Base-by-base conservation (phyloP, 2,329 filamentous ascomycete genomes). In the Orbilia oligospora region DNA sequence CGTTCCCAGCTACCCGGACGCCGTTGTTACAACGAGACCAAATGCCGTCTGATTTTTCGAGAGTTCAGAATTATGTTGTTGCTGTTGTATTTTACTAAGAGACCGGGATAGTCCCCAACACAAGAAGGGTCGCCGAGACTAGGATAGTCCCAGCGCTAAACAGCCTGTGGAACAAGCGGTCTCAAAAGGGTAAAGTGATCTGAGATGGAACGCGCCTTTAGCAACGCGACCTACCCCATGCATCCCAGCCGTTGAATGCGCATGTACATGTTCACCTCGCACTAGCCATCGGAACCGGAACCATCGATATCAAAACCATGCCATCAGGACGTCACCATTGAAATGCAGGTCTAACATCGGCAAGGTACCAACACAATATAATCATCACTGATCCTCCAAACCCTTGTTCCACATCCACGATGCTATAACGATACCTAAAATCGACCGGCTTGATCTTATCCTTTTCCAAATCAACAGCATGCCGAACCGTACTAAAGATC, bases 401-500 rank as follows among this genome's bases (percentile, higher is more conserved):
- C 18, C 18, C 18, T 6, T 30, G 16, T n/a, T 16, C 18, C 20
- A 22, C 10, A 48, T 22, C 18, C 24, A 65, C 61, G 44, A 65
- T 51, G 46, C 49, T 36, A 49, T 48, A 33, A 20, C 44, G 33
- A 46, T 20, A 48, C 18, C 44, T 10, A 16, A 8, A 73, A 27
- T 48, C 30, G 16, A 38, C 66, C 53, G 8, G 53, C 16, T 22
- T 56, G 5, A 55, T 24, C 41, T 44, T 44, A 68, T 51, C 71
- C 71, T 61, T 68, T 33, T 22, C 22, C 12, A n/a, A 46, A 24
- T 16, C 12, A 30, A 33, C 20, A 68, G 36, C n/a, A 75, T 75
- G 71, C 38, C 71, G 33, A 68, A 53, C 73, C 24, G 44, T 55
- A 63, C 41, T 38, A 53, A 63, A 6, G 24, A 46, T 6, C 44